These are phyloP conservation scores for Persicaria maculosa DNA, from an alignment of 148 eudicot species.

Conservation along the genomic window DNA sequence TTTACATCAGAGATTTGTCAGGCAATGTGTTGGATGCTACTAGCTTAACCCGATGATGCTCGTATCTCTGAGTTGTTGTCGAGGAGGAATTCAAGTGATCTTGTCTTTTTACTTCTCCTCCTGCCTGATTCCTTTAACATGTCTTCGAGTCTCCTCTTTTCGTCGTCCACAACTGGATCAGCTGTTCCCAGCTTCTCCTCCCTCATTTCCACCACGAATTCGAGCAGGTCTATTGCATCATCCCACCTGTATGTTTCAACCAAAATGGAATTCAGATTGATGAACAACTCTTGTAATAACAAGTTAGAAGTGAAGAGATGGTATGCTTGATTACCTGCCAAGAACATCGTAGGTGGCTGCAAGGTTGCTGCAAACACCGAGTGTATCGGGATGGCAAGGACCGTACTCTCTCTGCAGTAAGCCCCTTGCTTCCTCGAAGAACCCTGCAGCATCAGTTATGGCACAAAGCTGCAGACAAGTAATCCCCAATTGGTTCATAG, in stretches of 20 bases:
- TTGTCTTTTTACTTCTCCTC: slow-evolving; percentile 11
- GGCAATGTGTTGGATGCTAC: neutral
- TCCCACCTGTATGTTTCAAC: slow-evolving; percentile 11
- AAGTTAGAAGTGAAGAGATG: neutral
- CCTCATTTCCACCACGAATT: slow-evolving; percentile 16
- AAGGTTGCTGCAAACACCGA: slow-evolving; percentile 16
- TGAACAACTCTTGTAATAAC: neutral
- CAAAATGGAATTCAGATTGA: neutral
- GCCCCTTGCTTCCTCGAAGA: slow-evolving; percentile 13
- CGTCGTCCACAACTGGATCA: slow-evolving; percentile 16
- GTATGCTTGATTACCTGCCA: slow-evolving; percentile 14
- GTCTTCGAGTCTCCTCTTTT: slow-evolving; percentile 15
- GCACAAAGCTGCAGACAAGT: slow-evolving; percentile 11
- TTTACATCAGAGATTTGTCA: neutral
- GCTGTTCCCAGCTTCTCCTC: slow-evolving; percentile 20
- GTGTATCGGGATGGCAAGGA: slow-evolving; percentile 13
- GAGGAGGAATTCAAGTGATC: slow-evolving; percentile 16
- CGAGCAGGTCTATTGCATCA: slow-evolving; percentile 13
- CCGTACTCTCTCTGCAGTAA: slow-evolving; percentile 11
- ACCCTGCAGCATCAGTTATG: slow-evolving; percentile 11
- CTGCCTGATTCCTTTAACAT: slow-evolving; percentile 17
- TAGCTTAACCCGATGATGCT: neutral
- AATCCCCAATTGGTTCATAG: slow-evolving; percentile 15
- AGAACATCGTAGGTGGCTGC: slow-evolving; percentile 16
- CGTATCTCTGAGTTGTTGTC: slow-evolving; percentile 9